A percentile compares a stretch with the other conserved stretches of the same genome.
phyloP scores from a whole-genome alignment of 768 basidiomycete genomes.

The Crassisporium funariophilum region DNA sequence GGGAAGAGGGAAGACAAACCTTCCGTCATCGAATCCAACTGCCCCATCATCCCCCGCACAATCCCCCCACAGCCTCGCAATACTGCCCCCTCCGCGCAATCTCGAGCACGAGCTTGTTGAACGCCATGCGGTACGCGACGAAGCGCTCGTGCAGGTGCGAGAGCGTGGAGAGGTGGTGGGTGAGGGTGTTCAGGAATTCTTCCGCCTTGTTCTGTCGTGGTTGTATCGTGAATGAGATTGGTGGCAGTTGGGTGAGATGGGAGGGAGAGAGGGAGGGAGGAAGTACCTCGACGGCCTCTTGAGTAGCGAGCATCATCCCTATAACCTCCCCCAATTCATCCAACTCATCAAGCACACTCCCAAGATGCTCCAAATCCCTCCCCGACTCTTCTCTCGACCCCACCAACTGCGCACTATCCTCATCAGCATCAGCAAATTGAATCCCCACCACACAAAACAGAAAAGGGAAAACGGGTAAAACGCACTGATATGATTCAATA shows the following conservation, averaged over 20 bases:
- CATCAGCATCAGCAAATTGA: background rate
- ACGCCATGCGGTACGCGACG: constrained; percentile 71
- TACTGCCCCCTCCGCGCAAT: constrained; percentile 70
- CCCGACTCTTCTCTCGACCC: constrained; percentile 44
- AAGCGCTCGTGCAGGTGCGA: constrained; percentile 67
- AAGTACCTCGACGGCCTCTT: constrained; percentile 67
- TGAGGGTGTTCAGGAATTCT: constrained; percentile 55
- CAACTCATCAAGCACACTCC: constrained; percentile 58
- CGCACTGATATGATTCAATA: constrained; percentile 63
- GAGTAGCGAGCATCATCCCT: constrained; percentile 71
- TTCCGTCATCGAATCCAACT: constrained; percentile 65
- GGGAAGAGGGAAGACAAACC: constrained; percentile 42
- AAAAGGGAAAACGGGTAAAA: constrained; percentile 9
- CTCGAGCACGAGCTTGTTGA: constrained; percentile 73
- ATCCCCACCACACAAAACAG: background rate
- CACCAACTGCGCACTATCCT: constrained; percentile 51
- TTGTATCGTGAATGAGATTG: background rate
- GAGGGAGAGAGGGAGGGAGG: background rate
- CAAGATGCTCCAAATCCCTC: constrained; percentile 52
- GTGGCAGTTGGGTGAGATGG: constrained; percentile 1
- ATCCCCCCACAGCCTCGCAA: constrained; percentile 64
- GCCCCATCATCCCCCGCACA: constrained; percentile 63
- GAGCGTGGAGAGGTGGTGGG: constrained; percentile 62
- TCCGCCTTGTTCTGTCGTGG: constrained; percentile 57
- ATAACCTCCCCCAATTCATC: constrained; percentile 82